phyloP scores from a whole-genome alignment of 176 grass and related monocot genomes.

The Aechmea fasciata region DNA sequence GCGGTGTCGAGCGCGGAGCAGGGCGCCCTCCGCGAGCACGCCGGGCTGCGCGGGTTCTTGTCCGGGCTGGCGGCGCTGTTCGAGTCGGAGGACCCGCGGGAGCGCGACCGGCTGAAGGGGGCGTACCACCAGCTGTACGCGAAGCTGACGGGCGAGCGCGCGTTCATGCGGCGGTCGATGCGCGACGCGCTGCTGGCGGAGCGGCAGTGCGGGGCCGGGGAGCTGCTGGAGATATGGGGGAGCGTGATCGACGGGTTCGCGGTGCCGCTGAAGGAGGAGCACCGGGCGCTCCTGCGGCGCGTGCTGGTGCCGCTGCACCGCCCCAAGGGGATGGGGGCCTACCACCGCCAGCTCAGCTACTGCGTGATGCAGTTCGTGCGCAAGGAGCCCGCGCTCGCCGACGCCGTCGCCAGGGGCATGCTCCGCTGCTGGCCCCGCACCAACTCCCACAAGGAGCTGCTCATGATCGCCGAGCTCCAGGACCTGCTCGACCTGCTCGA shows the following conservation, averaged over 20 bases:
- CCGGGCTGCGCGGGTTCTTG: slow-evolving; percentile 63
- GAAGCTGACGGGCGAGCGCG: slow-evolving; percentile 57
- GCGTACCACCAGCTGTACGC: slow-evolving; percentile 68
- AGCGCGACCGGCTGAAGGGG: slow-evolving; percentile 63
- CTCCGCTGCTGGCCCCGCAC: slow-evolving; percentile 60
- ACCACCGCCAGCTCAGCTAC: slow-evolving; percentile 73
- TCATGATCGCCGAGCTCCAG: slow-evolving; percentile 82
- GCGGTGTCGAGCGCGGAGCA: slow-evolving; percentile 22
- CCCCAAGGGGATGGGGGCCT: slow-evolving; percentile 28
- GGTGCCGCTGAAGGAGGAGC: slow-evolving; percentile 81
- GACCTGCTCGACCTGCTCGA: slow-evolving; percentile 40
- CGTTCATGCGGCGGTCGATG: slow-evolving; percentile 76
- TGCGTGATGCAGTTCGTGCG: slow-evolving; percentile 66
- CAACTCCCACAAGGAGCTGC: slow-evolving; percentile 79
- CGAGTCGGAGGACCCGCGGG: slow-evolving; percentile 71
- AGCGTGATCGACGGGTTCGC: slow-evolving; percentile 89
- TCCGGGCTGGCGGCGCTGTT: slow-evolving; percentile 35
- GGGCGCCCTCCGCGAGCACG: slow-evolving; percentile 35
- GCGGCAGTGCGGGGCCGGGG: slow-evolving; percentile 33
- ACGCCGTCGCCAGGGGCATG: slow-evolving; percentile 30
- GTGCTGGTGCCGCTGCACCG: slow-evolving; percentile 84
- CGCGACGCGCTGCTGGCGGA: slow-evolving; percentile 4
- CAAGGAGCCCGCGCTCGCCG: slow-evolving; percentile 41
- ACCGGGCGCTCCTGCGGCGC: slow-evolving; percentile 46
- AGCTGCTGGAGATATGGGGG: slow-evolving; percentile 82